phyloP scores from a whole-genome alignment of 139 green algal species.

The Chlamydomonas asymmetrica region DNA sequence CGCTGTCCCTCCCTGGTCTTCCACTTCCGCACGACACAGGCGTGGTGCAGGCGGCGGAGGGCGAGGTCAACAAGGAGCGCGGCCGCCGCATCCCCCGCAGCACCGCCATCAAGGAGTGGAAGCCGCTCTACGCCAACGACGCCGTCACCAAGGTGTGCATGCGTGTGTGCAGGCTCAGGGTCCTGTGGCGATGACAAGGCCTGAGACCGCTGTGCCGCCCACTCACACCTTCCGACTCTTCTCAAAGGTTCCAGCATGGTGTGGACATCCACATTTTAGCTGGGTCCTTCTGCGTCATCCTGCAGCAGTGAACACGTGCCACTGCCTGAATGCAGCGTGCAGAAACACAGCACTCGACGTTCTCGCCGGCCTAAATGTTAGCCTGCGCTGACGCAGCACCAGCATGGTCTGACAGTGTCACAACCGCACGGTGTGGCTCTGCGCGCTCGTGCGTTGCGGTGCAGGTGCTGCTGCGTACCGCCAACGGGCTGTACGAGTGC shows the following conservation, averaged over 20 bases:
- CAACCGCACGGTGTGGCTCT: neutral
- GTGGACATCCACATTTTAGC: too few species aligned
- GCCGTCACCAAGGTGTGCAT: neutral
- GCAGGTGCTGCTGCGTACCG: conserved; percentile 44
- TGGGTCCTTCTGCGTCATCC: neutral
- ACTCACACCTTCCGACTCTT: neutral
- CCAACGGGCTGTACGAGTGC: conserved; percentile 38
- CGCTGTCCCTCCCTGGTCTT: neutral
- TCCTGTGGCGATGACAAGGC: neutral
- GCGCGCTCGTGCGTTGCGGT: neutral
- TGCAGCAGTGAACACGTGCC: neutral
- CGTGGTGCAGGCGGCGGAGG: conserved; percentile 40
- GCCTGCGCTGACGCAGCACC: neutral
- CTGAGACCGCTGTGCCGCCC: neutral
- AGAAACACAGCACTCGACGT: neutral
- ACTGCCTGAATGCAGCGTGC: conserved; percentile 14
- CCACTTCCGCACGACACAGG: conserved; percentile 28
- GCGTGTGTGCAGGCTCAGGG: neutral
- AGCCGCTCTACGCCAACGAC: conserved; percentile 11
- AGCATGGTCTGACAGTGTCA: conserved; percentile 12
- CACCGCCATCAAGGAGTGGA: conserved; percentile 58
- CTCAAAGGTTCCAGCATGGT: too few species aligned
- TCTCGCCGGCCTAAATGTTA: neutral
- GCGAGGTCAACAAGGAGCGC: conserved; percentile 21
- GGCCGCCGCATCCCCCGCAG: conserved; percentile 48